Base-by-base conservation (phyloP, 2,329 filamentous ascomycete species). In the Aspergillus neotritici region DNA sequence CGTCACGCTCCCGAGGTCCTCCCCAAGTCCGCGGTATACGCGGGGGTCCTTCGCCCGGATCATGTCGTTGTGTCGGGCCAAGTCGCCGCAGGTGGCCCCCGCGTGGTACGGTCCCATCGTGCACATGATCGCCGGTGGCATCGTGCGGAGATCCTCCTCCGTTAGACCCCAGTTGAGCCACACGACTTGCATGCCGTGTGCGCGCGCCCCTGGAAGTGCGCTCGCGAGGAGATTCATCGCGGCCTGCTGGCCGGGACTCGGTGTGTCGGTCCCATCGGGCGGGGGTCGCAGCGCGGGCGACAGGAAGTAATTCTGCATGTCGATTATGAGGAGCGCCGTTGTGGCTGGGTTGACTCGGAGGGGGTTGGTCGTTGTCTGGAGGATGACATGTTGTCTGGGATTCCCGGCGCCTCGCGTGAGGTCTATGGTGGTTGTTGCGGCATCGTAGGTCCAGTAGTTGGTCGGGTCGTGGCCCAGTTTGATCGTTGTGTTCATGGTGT, bases 161-260 rank as follows among this genome's bases (percentile, higher is more conserved):
- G 68, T 75, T 31, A 81, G 62, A 3, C 77, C 77, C 78, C 77
- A 82, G 52, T 77, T 79, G 34, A 78, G 63, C 74, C 75, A 78
- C 14, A 78, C 58, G 14, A 78, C 52, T 54, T 66, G 55, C 40
- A 80, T 69, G 1, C 72, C 75, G n/a, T 67, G 65, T 42, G 70
- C 64, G 34, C 77, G 64, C 31, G 75, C 78, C 30, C 68, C 70
- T 6, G 71, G 71, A 15, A 74, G 68, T 4, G 65, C 69, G 28
- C 67, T 64, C 37, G 66, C 51, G 13, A 77, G 61, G 1, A 76
- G 61, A 30, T 62, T 56, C 13, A 65, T 44, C 52, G 68, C 41
- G 51, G 76, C 59, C 52, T 64, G 37, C 63, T 75, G 51, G 49
- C 72, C 64, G 58, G 63, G 30, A 56, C 76, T 55, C 58, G 63